phyloP scores from a whole-genome alignment of 2,329 filamentous ascomycete species.

The Bimuria novae-zelandiae region DNA sequence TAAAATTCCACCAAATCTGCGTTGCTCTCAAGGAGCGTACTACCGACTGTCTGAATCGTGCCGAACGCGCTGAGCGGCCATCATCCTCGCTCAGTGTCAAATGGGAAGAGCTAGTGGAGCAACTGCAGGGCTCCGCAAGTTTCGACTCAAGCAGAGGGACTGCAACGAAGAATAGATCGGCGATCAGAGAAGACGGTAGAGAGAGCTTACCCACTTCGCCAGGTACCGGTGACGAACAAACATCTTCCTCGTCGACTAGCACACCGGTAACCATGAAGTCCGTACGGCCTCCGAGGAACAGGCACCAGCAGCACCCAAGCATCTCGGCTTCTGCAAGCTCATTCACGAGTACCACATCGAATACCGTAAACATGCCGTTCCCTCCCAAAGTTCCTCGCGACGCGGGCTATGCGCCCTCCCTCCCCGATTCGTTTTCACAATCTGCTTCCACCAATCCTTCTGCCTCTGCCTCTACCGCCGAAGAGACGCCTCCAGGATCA shows the following conservation, averaged over 20 bases:
- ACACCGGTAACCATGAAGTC: slow-evolving; percentile 44
- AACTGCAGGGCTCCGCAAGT: slow-evolving; percentile 44
- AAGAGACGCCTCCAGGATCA: slow-evolving; percentile 43
- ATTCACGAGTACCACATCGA: slow-evolving; percentile 33
- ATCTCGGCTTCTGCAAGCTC: slow-evolving; percentile 42
- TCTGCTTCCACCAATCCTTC: slow-evolving; percentile 37
- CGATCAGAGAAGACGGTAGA: slow-evolving; percentile 30
- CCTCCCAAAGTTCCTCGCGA: slow-evolving; percentile 21
- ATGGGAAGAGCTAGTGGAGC: slow-evolving; percentile 59
- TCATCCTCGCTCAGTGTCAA: slow-evolving; percentile 53
- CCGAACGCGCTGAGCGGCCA: slow-evolving; percentile 58
- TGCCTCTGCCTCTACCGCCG: slow-evolving; percentile 34
- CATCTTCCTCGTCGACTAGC: slow-evolving; percentile 34
- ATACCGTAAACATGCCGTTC: slow-evolving; percentile 34
- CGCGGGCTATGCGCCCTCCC: slow-evolving; percentile 27
- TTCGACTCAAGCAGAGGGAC: slow-evolving; percentile 39
- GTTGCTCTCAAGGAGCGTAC: slow-evolving; percentile 53
- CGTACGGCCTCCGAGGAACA: slow-evolving; percentile 21
- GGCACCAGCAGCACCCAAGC: slow-evolving; percentile 39
- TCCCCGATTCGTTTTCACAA: slow-evolving; percentile 33
- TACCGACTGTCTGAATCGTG: slow-evolving; percentile 55
- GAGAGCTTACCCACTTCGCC: slow-evolving; percentile 32
- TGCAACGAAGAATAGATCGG: slow-evolving; percentile 35
- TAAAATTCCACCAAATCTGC: slow-evolving; percentile 56
- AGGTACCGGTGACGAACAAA: slow-evolving; percentile 28